Evolutionary conservation across 495 filamentous ascomycete genomes (phyloP), one percentile per base, ranked within the genome.

Genomic region (Aspergillus heteromorphus): DNA sequence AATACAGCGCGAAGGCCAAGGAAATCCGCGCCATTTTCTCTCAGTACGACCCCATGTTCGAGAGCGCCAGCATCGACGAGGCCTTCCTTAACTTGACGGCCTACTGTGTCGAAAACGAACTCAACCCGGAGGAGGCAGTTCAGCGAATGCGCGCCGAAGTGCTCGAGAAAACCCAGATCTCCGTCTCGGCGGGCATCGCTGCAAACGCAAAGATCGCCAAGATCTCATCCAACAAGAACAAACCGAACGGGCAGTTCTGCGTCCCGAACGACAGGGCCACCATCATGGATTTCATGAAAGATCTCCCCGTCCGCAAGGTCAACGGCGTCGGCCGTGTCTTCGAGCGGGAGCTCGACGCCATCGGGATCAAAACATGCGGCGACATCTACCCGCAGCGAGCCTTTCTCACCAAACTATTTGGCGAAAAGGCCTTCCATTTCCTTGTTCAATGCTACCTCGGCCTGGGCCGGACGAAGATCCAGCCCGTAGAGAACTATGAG

Each of bases 31-130:
- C 83, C 30, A 80, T 99, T 14, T 71, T 99, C 25, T 86, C 83
- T 2, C 78, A 85, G 16, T 99, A 97, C 64, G 93, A 99, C 62
- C 83, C 87, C 9, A 79, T 89, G 2, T 97, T 95, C 60, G 89
- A 97, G 67, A 92, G 87, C 56, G 90, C 91, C 2, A 95, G 90
- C 65, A 87, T 93, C 40, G 93, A 99, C 57, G 93, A 99, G 69
- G 93, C 95, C 4, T 99, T 95, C 69, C 74, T 99, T 25, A 97
- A 97, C 66, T 90, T 97, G 51, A 98, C 93, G 1, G 72, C 87
- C 43, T 98, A 95, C 63, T 93, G 92, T 62, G 51, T 71, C 40
- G 80, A 83, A 38, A 84, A 91, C 40, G 61, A 80, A 6, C 74
- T 92, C 61, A 71, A 69, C 4, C 85, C 92, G 0, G 87, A 86